Evolutionary conservation across 225 moss, liverwort and hornwort genomes (phyloP), one percentile per base, ranked within the genome.

Genomic region (Takakia lepidozioides): DNA sequence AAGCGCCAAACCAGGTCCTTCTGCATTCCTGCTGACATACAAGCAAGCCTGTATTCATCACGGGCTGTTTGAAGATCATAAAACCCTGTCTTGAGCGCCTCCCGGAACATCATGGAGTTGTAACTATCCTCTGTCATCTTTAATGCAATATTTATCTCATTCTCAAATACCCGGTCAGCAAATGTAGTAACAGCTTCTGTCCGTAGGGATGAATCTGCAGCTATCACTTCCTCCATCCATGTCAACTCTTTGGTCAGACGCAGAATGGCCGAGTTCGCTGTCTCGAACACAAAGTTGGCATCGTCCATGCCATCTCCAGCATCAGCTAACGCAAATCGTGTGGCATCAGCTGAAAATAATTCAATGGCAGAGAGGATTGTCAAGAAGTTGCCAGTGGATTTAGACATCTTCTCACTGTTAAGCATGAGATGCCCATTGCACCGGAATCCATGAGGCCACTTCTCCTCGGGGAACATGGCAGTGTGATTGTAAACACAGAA

Each of bases 341-440:
- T 83, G 14, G 78, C 83, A 58, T 83, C 78, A 2, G 78, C 78
- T 14, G 78, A 83, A 58, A 83, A 83, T 44, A 70, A 26, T 59
- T 83, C 62, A 29, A 83, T 75, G 7, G 82, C 54, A 25, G 76
- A 73, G 19, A 69, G 65, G 29, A 83, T 70, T 29, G 83, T 83
- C 65, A 74, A 41, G 46, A 83, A 83, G 41, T 83, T 83, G 24
- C 83, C 78, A 0, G 70, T 83, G 4, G 83, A 83, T 53, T 83
- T 83, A 5, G 79, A 74, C 83, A 83, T 83, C 52, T 83, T 83
- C 74, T 83, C 78, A 2, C 74, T 71, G 27, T 83, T 83, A 59
- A 83, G 76, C 71, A 98, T 66, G 11, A 98, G 75, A 66, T 98
- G 98, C 25, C 98, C 98, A 38, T 98, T 98, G 64, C 78, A 78